Evolutionary conservation across 805 yeast species (phyloP), one percentile per base, ranked within the genome.

Genomic region (Pichia manshurica): DNA sequence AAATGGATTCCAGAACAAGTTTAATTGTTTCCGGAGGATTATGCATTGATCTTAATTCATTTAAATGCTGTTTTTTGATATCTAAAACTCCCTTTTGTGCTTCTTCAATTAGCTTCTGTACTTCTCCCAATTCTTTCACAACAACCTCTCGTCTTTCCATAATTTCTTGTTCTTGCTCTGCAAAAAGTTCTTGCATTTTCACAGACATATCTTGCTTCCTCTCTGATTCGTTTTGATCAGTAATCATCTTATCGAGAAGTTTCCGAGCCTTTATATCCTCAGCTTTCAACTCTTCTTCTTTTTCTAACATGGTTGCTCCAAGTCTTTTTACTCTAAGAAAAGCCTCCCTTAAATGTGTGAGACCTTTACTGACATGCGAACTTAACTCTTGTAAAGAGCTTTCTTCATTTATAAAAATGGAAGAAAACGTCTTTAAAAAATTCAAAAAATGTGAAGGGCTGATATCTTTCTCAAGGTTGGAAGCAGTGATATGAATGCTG

Each of bases 1-100:
- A 88, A 0, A 91, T 96, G 3, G 96, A 84, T 57, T 91, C 97
- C 69, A 91, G 67, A 0, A 96, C 82, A 57, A 85, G 62, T 56
- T 87, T 88, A 5, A 91, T 91, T 0, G 93, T 82, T 8, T 79
- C 83, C 0, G 98, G 98, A 0, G 98, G 98, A 50, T 87, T 87
- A 6, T 78, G 66, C 95, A 91, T 86, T 13, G 96, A 82, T 58
- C 96, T 70, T 25, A 91, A 69, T 64, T 91, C 98, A 1, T 95
- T 86, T 37, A 91, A 70, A 59, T 91, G 97, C 51, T 87, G 95
- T 61, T 91, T 91, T 64, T 89, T 88, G 52, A 91, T 91, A 56
- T 87, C 85, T 54, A 85, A 84, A n/a, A 91, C 98, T 15, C 96
- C 95, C 51, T 77, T 70, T 57, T 84, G 85, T 0, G 98, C 98